phyloP scores from a whole-genome alignment of 2,329 filamentous ascomycete species.

The Colletotrichum plurivorum region DNA sequence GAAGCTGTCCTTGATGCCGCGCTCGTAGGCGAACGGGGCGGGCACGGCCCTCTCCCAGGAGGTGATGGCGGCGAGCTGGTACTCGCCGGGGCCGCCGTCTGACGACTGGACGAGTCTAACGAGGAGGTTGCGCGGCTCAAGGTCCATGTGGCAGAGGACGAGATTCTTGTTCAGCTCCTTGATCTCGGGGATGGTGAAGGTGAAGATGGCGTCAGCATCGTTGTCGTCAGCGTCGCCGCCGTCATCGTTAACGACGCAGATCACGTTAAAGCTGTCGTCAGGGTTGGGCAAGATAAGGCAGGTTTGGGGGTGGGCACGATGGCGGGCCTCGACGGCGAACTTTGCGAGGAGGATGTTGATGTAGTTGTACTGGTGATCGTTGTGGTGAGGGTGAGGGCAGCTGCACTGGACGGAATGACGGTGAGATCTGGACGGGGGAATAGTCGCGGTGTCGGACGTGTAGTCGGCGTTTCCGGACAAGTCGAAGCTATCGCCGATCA shows the following conservation, averaged over 20 bases:
- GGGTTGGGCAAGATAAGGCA: not conserved
- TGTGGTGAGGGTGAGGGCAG: not conserved
- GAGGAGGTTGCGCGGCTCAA: constrained; percentile 22
- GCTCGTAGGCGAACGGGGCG: constrained; percentile 18
- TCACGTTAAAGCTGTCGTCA: not conserved
- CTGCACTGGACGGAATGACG: not conserved
- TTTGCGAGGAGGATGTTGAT: not conserved
- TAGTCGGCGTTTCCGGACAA: constrained; percentile 8
- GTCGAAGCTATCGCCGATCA: not conserved
- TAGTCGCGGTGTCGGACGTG: not conserved
- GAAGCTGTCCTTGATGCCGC: constrained; percentile 11
- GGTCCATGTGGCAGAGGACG: constrained; percentile 20
- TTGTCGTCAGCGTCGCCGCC: not conserved
- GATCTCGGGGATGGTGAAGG: not conserved
- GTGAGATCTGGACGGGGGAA: not conserved
- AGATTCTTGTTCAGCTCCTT: not conserved
- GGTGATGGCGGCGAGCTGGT: constrained; percentile 1
- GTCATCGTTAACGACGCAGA: not conserved
- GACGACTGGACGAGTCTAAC: constrained; percentile 2
- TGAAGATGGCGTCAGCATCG: too few relatives aligned
- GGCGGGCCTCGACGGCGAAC: not conserved
- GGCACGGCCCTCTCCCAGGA: constrained; percentile 7
- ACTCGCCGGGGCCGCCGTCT: not conserved
- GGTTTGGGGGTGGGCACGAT: not conserved
- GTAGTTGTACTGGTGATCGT: not conserved